Base-by-base conservation (phyloP, 768 basidiomycete species). In the Chiua virens region DNA sequence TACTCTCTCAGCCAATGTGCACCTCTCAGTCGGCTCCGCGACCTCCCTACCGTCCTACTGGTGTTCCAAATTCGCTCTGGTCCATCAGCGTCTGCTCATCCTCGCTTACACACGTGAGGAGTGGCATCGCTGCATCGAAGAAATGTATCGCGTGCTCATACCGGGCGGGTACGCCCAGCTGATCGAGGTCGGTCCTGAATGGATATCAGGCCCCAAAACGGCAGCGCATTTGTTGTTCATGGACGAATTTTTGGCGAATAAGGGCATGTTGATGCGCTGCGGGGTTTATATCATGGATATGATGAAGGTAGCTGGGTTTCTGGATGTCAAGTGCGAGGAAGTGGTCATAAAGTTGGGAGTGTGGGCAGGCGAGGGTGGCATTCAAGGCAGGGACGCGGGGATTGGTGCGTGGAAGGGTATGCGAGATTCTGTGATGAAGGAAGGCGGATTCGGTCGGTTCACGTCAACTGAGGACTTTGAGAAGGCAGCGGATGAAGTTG, bases 81-180 rank as follows among this genome's bases (percentile, higher is more conserved):
- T 72, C 15, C 57, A 71, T 25, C 72, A 73, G 25, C 62, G 71
- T 0, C 58, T 73, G 18, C 56, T 72, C 2, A 54, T 70, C 8
- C 56, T 46, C 5, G 71, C 61, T 1, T 64, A 73, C 25, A 58
- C 61, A 0, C 50, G 41, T 7, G 56, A 56, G 3, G 62, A 72
- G 15, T 73, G 72, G 72, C 44, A 21, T 6, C 28, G 46, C 1
- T 57, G 40, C 6, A 49, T 71, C 15, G 22, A 46, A 3, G 72
- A 69, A 30, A 64, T 71, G 8, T 61, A 57, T 41, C 59, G 71
- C 6, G 67, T 70, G 1, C 62, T 73, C 32, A 49, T 14, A 2
- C 71, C 70, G 0, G 70, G 71, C 3, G 71, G 71, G 4, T 69
- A 62, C 28, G 58, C 57, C 3, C 72, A 73, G 37, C 53, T 72